These are phyloP conservation scores for Cutaneotrichosporon curvatum DNA, from an alignment of 1,284 basidiomycete genomes.

Conservation along the genomic window DNA sequence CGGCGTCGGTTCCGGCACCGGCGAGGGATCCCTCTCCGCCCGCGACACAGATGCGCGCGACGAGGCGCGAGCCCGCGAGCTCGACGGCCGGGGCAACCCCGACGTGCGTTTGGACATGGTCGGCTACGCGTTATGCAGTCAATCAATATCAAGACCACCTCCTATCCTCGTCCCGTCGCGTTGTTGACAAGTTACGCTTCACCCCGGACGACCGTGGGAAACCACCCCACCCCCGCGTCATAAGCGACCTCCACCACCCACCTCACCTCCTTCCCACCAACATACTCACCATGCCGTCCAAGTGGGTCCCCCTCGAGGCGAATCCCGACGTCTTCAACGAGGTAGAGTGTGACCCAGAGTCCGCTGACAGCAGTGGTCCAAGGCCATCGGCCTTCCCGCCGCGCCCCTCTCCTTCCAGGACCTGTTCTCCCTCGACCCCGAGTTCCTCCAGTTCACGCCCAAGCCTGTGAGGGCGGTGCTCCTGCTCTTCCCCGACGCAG, in stretches of 20 bases:
- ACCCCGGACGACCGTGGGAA: slow-evolving; percentile 10
- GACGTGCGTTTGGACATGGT: no score
- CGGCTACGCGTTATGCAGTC: no score
- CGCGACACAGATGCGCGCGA: no score
- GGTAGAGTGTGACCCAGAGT: slow-evolving; percentile 17
- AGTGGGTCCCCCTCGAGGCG: slow-evolving; percentile 70
- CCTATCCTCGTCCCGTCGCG: neutral
- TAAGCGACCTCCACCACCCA: neutral
- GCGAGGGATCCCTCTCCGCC: no score
- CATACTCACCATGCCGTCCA: slow-evolving; percentile 21
- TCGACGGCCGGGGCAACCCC: neutral
- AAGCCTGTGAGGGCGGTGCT: slow-evolving; percentile 70
- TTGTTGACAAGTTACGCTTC: slow-evolving; percentile 14
- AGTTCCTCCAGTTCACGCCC: slow-evolving; percentile 64
- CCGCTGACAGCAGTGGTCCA: slow-evolving; percentile 59
- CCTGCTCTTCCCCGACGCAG: slow-evolving; percentile 68
- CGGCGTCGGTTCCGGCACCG: no score
- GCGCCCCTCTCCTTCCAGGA: slow-evolving; percentile 63
- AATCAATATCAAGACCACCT: no score
- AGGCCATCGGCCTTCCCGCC: slow-evolving; percentile 60
- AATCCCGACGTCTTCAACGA: slow-evolving; percentile 57
- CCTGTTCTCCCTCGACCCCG: slow-evolving; percentile 71
- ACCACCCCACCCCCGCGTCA: neutral
- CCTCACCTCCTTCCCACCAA: neutral
- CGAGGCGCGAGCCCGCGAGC: neutral